Conservation (phyloP, 768 basidiomycete species). For the Dacryopinax spathularia region DNA sequence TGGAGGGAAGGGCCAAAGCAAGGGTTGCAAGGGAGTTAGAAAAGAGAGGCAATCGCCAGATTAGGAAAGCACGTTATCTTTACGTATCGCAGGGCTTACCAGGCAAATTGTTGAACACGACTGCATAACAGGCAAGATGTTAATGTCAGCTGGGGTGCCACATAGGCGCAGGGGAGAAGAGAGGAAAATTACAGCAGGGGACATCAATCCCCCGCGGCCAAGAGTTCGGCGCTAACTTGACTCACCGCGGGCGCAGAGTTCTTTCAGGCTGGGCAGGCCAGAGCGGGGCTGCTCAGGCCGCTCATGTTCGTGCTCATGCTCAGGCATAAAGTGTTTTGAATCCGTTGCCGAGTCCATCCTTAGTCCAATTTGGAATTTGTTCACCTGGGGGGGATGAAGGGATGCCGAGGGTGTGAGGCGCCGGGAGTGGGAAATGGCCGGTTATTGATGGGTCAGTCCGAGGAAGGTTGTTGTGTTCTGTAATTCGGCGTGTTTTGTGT, state of each 20-base stretch:
- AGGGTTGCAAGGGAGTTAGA: not conserved
- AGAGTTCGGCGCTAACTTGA: too few relatives aligned
- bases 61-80: not conserved
- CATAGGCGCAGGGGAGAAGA: too few relatives aligned
- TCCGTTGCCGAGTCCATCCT: too few relatives aligned
- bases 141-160: too few relatives aligned
- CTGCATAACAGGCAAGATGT: too few relatives aligned
- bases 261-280: not conserved
- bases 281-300: not conserved
- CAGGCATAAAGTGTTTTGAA: too few relatives aligned
- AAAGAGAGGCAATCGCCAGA: not conserved
- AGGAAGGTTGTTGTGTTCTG: not conserved
- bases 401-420: not conserved
- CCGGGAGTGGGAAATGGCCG: not conserved
- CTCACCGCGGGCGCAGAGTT: constrained; percentile 1
- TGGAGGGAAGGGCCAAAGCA: not conserved
- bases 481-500: not conserved
- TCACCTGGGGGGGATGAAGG: too few relatives aligned
- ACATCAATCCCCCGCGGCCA: too few relatives aligned
- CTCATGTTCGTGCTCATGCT: not conserved
- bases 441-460: too few relatives aligned
- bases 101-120: constrained; percentile 29
- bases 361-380: not conserved
- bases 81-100: not conserved
- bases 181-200: too few relatives aligned